Evolutionary conservation across 345 rosid genomes (phyloP), one percentile per base, ranked within the genome.

Genomic region (Ailanthus altissimus): DNA sequence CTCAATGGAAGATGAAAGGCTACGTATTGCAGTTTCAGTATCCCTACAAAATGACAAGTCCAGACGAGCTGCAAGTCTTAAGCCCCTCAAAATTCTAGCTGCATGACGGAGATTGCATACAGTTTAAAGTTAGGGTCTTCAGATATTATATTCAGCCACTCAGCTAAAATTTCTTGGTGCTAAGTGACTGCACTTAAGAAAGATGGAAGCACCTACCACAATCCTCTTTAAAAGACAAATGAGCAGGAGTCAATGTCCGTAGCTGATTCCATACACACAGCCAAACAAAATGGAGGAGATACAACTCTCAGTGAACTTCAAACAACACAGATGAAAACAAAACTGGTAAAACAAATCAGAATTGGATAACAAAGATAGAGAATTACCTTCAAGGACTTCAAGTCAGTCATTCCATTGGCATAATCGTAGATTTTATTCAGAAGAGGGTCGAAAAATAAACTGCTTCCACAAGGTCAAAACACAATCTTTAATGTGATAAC

Each of bases 81-180:
- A 75, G 61, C 97, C 98, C 74, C 98, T 90, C 78, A 96, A 90
- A 57, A 96, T 88, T 86, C 98, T 93, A 70, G 97, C 99, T 96
- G 88, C 81, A 88, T 32, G 57, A 58, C 72, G 57, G 13, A 28
- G 67, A 63, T 78, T 49, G 21, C 76, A 67, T 20, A 62, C 51
- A 51, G 20, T 12, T 59, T 70, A 16, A 36, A 46, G 73, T 89
- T 72, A 69, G 36, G 40, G 49, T 63, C 75, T 67, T 67, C n/a
- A 40, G 8, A 68, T 51, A 81, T 51, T n/a, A 74, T 6, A 67
- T 38, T 47, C 51, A 75, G 56, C 56, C 63, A 56, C 11, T 61
- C 43, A 28, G 51, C 56, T 70, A 38, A 79, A 80, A 75, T 75
- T 64, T 77, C 60, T 64, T 64, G 66, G 42, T 45, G 10, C 70